A percentile compares a stretch with the other conserved stretches of the same genome.
Conservation (phyloP, 257 asterid genomes). For the Solanum dulcamara region DNA sequence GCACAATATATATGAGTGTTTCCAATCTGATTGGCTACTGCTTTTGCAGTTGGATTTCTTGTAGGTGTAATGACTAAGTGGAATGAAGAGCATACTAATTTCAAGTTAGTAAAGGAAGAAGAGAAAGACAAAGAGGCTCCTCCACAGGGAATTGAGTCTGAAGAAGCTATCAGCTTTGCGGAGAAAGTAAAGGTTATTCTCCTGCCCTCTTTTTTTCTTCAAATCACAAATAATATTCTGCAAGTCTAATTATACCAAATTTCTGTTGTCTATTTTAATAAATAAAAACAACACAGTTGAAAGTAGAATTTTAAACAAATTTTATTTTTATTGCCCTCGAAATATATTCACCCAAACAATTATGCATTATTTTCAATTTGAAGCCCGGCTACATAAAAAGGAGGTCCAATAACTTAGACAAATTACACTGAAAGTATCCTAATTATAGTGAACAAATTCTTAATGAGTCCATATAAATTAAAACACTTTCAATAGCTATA, state of each 20-base stretch:
- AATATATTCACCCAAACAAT: too few species aligned
- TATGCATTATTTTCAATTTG: too few species aligned
- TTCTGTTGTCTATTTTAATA: too few species aligned
- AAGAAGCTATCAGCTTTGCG: neutral
- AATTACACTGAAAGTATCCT: neutral
- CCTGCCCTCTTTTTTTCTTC: neutral
- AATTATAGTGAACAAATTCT: too few species aligned
- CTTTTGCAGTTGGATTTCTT: conserved; percentile 74
- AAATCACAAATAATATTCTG: neutral
- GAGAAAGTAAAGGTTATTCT: neutral
- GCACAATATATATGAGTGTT: neutral
- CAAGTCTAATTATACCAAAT: too few species aligned
- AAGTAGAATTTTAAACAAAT: too few species aligned
- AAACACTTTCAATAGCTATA: neutral
- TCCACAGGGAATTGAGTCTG: neutral
- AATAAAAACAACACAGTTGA: too few species aligned
- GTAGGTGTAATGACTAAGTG: conserved; percentile 82
- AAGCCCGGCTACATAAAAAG: too few species aligned
- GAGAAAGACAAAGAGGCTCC: conserved; percentile 43
- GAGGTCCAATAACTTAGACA: too few species aligned
- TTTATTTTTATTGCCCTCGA: too few species aligned
- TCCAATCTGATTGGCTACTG: neutral
- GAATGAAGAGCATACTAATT: conserved; percentile 57
- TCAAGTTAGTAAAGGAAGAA: conserved; percentile 46
- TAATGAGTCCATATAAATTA: neutral